Percentiles rank a stretch among this genome's conserved stretches.
These are phyloP conservation scores for Diplodia intermedia DNA, from an alignment of 2,329 filamentous ascomycete species.

Conservation along the genomic window DNA sequence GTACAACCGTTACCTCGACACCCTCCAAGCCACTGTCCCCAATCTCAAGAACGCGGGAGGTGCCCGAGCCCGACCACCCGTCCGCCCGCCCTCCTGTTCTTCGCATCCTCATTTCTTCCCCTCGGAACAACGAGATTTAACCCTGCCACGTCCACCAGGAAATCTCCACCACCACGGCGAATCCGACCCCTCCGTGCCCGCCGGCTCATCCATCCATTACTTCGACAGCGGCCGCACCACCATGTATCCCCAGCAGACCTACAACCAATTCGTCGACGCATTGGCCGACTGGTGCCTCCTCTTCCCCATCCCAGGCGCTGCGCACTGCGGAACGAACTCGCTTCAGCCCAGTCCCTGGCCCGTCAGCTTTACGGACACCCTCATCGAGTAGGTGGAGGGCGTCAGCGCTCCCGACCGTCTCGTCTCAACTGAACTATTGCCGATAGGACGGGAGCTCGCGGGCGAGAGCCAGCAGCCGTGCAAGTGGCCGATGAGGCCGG, in stretches of 20 bases:
- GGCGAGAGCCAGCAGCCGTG: constrained; percentile 52
- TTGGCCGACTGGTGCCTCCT: constrained; percentile 63
- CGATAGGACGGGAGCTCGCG: constrained; percentile 28
- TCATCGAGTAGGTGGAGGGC: constrained; percentile 63
- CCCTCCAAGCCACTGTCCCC: constrained; percentile 60
- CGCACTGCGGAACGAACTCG: constrained; percentile 52
- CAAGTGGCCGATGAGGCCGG: constrained; percentile 53
- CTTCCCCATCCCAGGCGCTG: constrained; percentile 62
- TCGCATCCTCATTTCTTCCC: too few species aligned
- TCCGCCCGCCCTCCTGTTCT: too few species aligned
- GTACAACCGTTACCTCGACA: constrained; percentile 58
- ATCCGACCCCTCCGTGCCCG: constrained; percentile 61
- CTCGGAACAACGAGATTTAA: too few species aligned
- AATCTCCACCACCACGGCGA: constrained; percentile 66
- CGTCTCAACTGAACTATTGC: constrained; percentile 53
- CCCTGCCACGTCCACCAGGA: neutral
- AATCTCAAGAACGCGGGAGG: constrained; percentile 61
- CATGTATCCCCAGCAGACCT: constrained; percentile 55
- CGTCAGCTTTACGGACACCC: constrained; percentile 54
- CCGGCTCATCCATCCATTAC: constrained; percentile 63
- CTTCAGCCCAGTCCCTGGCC: constrained; percentile 47
- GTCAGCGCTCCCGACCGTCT: constrained; percentile 54
- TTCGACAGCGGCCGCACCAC: constrained; percentile 59
- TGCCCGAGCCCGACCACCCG: too few species aligned
- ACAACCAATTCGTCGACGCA: constrained; percentile 49